phyloP scores from a whole-genome alignment of 140 eudicot genomes.

The Bidens hawaiensis region DNA sequence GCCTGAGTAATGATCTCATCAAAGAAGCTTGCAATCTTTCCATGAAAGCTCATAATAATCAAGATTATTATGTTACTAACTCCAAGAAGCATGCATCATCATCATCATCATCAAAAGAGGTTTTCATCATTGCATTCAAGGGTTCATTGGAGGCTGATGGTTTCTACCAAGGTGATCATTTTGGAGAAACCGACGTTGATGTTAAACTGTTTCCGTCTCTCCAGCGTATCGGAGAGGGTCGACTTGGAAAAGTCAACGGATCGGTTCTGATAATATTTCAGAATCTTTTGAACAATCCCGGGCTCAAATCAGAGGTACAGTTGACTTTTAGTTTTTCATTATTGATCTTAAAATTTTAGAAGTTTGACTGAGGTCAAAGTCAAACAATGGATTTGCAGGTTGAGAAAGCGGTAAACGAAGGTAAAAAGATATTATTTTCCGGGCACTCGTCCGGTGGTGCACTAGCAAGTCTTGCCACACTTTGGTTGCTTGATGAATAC shows the following conservation, averaged over 20 bases:
- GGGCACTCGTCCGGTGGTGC: conserved; percentile 86
- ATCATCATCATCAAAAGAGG: not conserved
- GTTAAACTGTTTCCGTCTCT: no score
- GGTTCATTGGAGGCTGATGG: no score
- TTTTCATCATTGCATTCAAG: not conserved
- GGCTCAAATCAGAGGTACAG: conserved; percentile 35
- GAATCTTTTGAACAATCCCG: conserved; percentile 19
- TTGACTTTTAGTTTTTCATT: not conserved
- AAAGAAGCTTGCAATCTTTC: not conserved
- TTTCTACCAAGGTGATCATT: no score
- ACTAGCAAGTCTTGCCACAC: conserved; percentile 58
- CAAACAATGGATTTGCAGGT: conserved; percentile 45
- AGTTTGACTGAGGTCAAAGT: not conserved
- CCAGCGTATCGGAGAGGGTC: no score
- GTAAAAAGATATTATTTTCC: conserved; percentile 50
- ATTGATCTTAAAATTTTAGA: not conserved
- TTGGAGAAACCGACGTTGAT: no score
- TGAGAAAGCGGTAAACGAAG: conserved; percentile 43
- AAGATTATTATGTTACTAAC: not conserved
- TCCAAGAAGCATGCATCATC: not conserved
- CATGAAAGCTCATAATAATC: conserved; percentile 6
- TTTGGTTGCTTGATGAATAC: conserved; percentile 61
- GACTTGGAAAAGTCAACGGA: no score
- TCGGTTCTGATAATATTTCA: no score
- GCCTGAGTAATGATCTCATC: not conserved